Conservation (phyloP, 2,329 filamentous ascomycete species). For the Ceratocystis harringtonii region DNA sequence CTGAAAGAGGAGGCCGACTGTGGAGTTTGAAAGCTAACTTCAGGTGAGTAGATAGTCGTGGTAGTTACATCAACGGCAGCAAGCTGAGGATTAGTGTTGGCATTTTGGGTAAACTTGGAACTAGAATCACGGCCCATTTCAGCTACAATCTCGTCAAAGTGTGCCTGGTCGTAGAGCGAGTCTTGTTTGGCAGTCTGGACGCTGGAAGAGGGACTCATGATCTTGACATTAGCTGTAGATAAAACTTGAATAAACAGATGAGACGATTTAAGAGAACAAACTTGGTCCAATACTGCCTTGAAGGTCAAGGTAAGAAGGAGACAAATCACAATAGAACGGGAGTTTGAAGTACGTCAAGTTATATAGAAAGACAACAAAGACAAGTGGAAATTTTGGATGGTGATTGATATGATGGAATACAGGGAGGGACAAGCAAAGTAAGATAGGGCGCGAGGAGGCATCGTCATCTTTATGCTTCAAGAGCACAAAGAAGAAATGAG, state of each 20-base stretch:
- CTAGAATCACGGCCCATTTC: not conserved
- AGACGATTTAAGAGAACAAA: not conserved
- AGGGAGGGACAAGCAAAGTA: not conserved
- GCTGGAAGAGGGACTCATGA: not conserved
- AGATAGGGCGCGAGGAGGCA: not conserved
- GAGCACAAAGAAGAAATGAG: not conserved
- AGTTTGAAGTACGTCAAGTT: not conserved
- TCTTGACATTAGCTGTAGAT: not conserved
- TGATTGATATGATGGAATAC: not conserved
- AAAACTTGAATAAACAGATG: not conserved
- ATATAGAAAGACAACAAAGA: too few relatives aligned
- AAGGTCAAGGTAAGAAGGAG: not conserved
- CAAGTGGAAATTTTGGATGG: not conserved
- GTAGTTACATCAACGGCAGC: not conserved
- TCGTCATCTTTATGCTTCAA: not conserved
- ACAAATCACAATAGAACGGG: not conserved
- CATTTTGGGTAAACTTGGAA: not conserved
- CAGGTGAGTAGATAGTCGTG: not conserved
- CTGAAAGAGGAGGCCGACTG: not conserved
- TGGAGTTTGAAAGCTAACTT: slow-evolving; percentile 7
- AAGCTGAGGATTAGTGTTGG: not conserved
- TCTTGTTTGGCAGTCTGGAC: not conserved
- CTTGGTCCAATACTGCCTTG: not conserved
- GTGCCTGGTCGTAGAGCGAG: not conserved
- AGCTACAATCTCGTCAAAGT: not conserved